Evolutionary conservation across 441 rosid genomes (phyloP).

Genomic region (Erodium trifolium): DNA sequence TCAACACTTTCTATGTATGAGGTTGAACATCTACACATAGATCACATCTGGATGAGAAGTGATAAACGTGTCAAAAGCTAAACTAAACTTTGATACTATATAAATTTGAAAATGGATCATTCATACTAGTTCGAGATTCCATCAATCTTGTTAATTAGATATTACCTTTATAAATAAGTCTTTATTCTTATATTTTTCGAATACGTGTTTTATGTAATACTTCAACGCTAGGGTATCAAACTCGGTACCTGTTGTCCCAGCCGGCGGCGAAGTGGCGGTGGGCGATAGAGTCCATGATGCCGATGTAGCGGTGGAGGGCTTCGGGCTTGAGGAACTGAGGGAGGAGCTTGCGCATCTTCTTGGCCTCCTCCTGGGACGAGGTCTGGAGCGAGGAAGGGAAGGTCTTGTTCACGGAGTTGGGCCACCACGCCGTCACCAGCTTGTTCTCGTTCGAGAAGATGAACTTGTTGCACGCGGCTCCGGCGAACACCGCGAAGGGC

Average conservation of each 20-base stretch:
- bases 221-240: no score
- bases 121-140: no score
- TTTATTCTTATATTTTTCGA: no score
- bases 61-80: no score
- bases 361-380: conserved; percentile 21
- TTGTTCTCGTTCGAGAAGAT: conserved; percentile 29
- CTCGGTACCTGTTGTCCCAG: conserved; percentile 15
- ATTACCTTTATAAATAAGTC: no score
- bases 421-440: conserved; percentile 28
- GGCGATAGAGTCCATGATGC: conserved; percentile 24
- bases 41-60: no score
- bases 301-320: conserved; percentile 15
- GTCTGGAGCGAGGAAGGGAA: conserved; percentile 20
- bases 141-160: no score
- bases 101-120: no score
- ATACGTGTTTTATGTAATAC: no score
- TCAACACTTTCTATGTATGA: no score
- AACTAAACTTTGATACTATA: no score
- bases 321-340: conserved; percentile 18
- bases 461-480: conserved; percentile 22
- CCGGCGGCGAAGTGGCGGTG: conserved; percentile 17
- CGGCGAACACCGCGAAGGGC: conserved; percentile 22
- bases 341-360: conserved; percentile 21
- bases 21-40: no score
- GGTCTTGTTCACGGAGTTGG: conserved; percentile 24